Base-by-base conservation (phyloP, 371 early-diverging fungal genomes). In the Syncephalis plumigaleata region DNA sequence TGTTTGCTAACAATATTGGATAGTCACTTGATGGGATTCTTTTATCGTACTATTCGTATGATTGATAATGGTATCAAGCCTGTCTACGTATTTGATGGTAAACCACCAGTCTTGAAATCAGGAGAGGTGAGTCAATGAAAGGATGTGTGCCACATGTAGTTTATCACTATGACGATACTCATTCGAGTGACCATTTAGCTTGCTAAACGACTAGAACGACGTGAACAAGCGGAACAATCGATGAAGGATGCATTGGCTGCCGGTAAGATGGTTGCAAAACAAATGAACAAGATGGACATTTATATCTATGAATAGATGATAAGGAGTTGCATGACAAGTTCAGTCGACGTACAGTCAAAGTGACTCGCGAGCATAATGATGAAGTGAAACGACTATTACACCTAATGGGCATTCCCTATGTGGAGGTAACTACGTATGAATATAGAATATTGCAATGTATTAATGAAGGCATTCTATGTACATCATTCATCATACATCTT, bases 21-120 rank as follows among this genome's bases (percentile, higher is more conserved):
- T 55, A 86, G 89, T 68, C 99, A 99, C 64, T 65, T 99, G 39
- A 84, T 96, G 77, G 99, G 99, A 8, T 76, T 98, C 65, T 92
- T 98, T 53, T 98, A 99, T 65, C 87, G 99, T 39, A 97, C 98
- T 0, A 83, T 99, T n/a, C 79, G 94, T 39, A 91, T 98, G 87
- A 73, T 98, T 0, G 99, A 99, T 52, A 85, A 84, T 50, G 99
- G 99, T 36, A 85, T 99, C 51, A 94, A 92, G 55, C 98, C 98
- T 0, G 74, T 87, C 1, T 99, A 95, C 67, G 98, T 99, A 15
- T 99, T 99, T 76, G 99, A 99, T 61, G 99, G 99, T 36, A 88
- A 87, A 52, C 97, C 99, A 23, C 99, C 99, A 4, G 79, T 68
- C 0, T 52, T 97, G 57, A 99, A 99, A 61, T 79, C 85, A 2